Percentiles rank a stretch among this genome's conserved stretches.
phyloP scores from a whole-genome alignment of 768 basidiomycete genomes.

The Leccinellum rugosiceps region DNA sequence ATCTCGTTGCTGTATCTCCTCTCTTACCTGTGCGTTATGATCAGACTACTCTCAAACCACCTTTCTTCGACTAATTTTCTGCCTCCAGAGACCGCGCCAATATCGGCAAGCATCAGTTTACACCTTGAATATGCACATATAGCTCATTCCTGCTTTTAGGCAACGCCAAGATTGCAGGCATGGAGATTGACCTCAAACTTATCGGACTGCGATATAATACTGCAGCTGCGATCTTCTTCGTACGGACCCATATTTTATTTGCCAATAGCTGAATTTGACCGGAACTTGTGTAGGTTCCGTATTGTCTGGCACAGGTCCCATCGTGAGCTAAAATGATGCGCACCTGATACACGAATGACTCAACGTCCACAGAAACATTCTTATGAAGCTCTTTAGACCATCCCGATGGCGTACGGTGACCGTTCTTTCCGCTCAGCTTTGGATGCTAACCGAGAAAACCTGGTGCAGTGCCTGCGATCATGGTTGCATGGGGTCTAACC shows the following conservation, averaged over 20 bases:
- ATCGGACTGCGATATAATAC: slow-evolving; percentile 36
- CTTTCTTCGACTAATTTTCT: background rate
- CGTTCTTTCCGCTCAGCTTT: background rate
- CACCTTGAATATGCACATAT: background rate
- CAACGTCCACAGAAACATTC: slow-evolving; percentile 30
- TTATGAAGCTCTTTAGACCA: slow-evolving; percentile 31
- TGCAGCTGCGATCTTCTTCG: slow-evolving; percentile 40
- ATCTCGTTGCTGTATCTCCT: background rate
- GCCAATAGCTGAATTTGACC: background rate
- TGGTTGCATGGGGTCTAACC: slow-evolving; percentile 38
- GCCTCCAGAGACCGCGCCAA: slow-evolving; percentile 40
- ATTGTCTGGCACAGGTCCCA: slow-evolving; percentile 36
- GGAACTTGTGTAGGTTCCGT: slow-evolving; percentile 28
- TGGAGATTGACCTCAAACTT: slow-evolving; percentile 38
- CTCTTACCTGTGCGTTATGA: background rate
- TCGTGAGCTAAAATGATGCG: slow-evolving; percentile 29
- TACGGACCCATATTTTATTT: slow-evolving; percentile 10
- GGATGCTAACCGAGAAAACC: slow-evolving; percentile 2
- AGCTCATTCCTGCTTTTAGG: slow-evolving; percentile 23
- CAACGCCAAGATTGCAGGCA: slow-evolving; percentile 45
- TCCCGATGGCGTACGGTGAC: slow-evolving; percentile 32
- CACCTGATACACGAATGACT: background rate
- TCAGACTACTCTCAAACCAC: background rate
- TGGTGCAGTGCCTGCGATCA: slow-evolving; percentile 35
- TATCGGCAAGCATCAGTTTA: slow-evolving; percentile 32